Conservation (phyloP, 164 flowering plant genomes). For the Berberis thunbergii region DNA sequence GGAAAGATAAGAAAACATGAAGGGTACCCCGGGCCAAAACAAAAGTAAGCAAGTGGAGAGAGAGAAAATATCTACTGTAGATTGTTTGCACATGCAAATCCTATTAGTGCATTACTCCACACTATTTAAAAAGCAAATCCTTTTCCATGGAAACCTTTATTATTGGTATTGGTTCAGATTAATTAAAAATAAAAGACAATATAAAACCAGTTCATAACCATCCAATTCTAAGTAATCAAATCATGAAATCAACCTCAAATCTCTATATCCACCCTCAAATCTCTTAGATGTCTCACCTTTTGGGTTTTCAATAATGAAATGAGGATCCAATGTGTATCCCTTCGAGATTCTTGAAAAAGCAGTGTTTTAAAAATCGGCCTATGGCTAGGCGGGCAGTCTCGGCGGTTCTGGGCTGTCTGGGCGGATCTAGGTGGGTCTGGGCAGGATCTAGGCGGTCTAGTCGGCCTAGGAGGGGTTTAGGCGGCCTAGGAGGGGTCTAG, state of each 20-base stretch:
- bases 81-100: slow-evolving; percentile 39
- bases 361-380: no score
- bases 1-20: not conserved
- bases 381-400: no score
- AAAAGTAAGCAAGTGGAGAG: slow-evolving; percentile 23
- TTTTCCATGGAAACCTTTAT: slow-evolving; percentile 10
- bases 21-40: not conserved
- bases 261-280: not conserved
- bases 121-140: slow-evolving; percentile 24
- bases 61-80: slow-evolving; percentile 36
- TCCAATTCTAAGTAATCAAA: not conserved
- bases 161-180: no score
- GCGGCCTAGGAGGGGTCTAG: no score
- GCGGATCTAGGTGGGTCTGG: no score
- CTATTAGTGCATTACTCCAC: slow-evolving; percentile 24
- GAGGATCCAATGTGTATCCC: slow-evolving; percentile 14
- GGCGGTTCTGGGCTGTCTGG: no score
- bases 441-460: no score
- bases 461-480: no score
- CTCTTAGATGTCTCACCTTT: slow-evolving; percentile 6
- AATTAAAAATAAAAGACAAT: not conserved
- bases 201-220: no score
- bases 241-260: slow-evolving; percentile 6
- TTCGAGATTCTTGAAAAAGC: slow-evolving; percentile 24
- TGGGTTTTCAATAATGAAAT: slow-evolving; percentile 5